Evolutionary conservation across 1,284 basidiomycete genomes (phyloP), one percentile per base, ranked within the genome.

Genomic region (Ustilago lituana): DNA sequence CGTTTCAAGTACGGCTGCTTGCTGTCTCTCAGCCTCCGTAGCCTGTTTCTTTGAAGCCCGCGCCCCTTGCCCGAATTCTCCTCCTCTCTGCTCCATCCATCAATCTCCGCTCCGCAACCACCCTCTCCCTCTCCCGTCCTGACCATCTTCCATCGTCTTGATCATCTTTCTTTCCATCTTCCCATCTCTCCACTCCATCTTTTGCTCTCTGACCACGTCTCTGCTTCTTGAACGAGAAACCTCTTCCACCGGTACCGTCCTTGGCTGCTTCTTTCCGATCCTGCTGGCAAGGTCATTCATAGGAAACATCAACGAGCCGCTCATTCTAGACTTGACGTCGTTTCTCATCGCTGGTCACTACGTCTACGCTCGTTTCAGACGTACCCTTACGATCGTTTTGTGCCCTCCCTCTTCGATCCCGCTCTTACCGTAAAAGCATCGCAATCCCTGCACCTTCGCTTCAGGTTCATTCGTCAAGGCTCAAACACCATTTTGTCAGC

Each of bases 271-370:
- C 36, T 38, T 44, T 44, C 35, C 37, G 38, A 57, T 43, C 54
- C 54, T 57, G 39, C 54, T 39, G 54, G 54, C 46, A 57, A 57
- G 54, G 41, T 57, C 40, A 32, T 36, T 27, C 14, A 3, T 15
- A 35, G 9, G 33, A 14, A 56, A 33, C 26, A 35, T 6, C 29
- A 4, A 17, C 36, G 7, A 35, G 1, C 32, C n/a, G 11, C 29
- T 8, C 32, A 22, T 9, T 11, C 5, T 17, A 4, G 19, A 23
- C 22, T 19, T 32, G 26, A 17, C 20, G 15, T 20, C 29, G 7
- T 27, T 15, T 14, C 26, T 29, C 27, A 29, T 29, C 27, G 27
- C 27, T 29, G 27, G 27, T 6, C 27, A 6, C 12, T 29, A 12
- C 26, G 29, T 27, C 29, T 17, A 46, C 44, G 32, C 44, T 36